A percentile compares a stretch with the other conserved stretches of the same genome.
Conservation (phyloP, 1,284 basidiomycete species). For the Fomitopsis schrenkii region DNA sequence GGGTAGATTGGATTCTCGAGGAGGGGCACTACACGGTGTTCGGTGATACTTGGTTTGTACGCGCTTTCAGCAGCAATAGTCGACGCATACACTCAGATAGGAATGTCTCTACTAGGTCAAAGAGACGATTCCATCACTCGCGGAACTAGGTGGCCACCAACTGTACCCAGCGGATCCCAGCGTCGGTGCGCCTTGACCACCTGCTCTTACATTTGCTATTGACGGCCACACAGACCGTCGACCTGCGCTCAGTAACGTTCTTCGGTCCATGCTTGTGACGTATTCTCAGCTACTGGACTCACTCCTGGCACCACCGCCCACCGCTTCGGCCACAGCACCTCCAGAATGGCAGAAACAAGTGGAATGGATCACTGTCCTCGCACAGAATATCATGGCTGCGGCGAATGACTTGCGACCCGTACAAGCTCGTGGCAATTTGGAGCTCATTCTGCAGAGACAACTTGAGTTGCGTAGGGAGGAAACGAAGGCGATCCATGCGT, state of each 20-base stretch:
- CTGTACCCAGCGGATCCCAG: slow-evolving; percentile 68
- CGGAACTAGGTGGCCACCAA: slow-evolving; percentile 66
- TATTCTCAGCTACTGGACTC: slow-evolving; percentile 64
- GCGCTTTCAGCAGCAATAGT: slow-evolving; percentile 15
- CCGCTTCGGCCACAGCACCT: slow-evolving; percentile 34
- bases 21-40: slow-evolving; percentile 67
- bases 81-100: slow-evolving; percentile 7
- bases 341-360: slow-evolving; percentile 70
- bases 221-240: slow-evolving; percentile 50
- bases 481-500: slow-evolving; percentile 62
- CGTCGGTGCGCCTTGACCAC: slow-evolving; percentile 41
- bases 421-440: slow-evolving; percentile 72
- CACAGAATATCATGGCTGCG: slow-evolving; percentile 79
- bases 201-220: neutral
- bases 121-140: slow-evolving; percentile 69
- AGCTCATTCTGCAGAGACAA: slow-evolving; percentile 73
- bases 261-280: slow-evolving; percentile 66
- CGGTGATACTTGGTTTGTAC: slow-evolving; percentile 79
- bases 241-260: slow-evolving; percentile 60
- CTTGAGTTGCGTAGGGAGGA: slow-evolving; percentile 66
- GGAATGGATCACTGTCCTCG: slow-evolving; percentile 71
- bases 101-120: slow-evolving; percentile 47
- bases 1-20: slow-evolving; percentile 79
- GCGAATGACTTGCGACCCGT: slow-evolving; percentile 79
- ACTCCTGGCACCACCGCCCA: slow-evolving; percentile 59